Conservation (phyloP, 257 asterid species). For the Craterostigma plantagineum region DNA sequence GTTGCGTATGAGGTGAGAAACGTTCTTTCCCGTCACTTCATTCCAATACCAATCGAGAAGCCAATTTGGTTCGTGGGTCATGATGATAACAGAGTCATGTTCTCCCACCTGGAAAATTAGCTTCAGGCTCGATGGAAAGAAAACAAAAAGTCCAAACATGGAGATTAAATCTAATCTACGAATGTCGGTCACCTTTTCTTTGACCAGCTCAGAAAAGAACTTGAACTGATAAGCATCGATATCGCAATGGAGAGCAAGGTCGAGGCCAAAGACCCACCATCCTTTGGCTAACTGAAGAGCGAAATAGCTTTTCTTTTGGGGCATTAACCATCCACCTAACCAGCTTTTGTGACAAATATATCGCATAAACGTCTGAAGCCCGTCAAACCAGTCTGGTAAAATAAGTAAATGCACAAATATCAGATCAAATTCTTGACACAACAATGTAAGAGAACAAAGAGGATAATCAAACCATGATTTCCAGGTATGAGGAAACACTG, state of each 20-base stretch:
- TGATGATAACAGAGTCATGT: slow-evolving; percentile 71
- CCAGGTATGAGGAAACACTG: slow-evolving; percentile 96
- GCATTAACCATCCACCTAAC: slow-evolving; percentile 99
- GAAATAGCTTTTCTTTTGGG: slow-evolving; percentile 92
- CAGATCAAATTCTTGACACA: background rate
- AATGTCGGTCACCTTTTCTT: slow-evolving; percentile 48
- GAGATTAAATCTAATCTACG: background rate
- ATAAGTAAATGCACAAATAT: slow-evolving; percentile 7
- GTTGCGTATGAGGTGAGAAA: slow-evolving; percentile 62
- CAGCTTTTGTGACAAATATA: slow-evolving; percentile 95
- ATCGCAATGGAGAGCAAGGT: slow-evolving; percentile 91
- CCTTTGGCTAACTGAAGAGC: slow-evolving; percentile 92
- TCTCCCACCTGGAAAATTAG: slow-evolving; percentile 50
- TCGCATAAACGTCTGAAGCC: slow-evolving; percentile 97
- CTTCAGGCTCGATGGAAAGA: background rate
- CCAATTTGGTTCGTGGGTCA: slow-evolving; percentile 98
- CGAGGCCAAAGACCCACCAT: slow-evolving; percentile 99
- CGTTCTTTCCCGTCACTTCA: slow-evolving; percentile 61
- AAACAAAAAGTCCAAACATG: background rate
- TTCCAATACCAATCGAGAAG: slow-evolving; percentile 91
- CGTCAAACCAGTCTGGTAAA: slow-evolving; percentile 95
- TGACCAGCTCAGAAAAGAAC: slow-evolving; percentile 71
- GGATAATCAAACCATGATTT: slow-evolving; percentile 61
- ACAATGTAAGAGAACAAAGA: slow-evolving; percentile 1
- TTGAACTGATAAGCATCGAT: slow-evolving; percentile 88